Evolutionary conservation across 257 asterid genomes (phyloP), one percentile per base, ranked within the genome.

Genomic region (Salvia rosmarinus): DNA sequence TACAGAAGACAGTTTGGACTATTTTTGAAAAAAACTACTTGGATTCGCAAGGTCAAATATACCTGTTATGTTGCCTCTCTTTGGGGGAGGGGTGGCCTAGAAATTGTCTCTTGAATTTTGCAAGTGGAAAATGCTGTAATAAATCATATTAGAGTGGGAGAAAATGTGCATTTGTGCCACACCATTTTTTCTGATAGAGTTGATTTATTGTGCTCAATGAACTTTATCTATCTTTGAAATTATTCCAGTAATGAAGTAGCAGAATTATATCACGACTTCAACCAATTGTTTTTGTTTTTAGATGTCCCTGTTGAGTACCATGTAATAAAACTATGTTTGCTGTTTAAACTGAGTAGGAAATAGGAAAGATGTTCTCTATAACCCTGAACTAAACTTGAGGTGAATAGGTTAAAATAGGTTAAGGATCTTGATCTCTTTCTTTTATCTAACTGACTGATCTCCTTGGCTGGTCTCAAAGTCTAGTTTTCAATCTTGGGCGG

Each of bases 261-360:
- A 1, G 39, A 13, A 44, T 10, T 44, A 23, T 16, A 35, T 17
- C 30, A 46, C 17, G 46, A n/a, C 7, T 59, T 59, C 19, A 30
- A 10, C n/a, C 5, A 16, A 1, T 56, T 56, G 34, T 12, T 35
- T 50, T 20, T 20, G 7, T n/a, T 56, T 50, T 64, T 51, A 5
- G 19, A 34, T 6, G 9, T 43, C 39, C 21, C 14, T 14, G 20
- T 23, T 21, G 55, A 32, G 39, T 46, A 16, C 5, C 19, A 47
- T 46, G 30, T n/a, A 52, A 64, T 6, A 34, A 71, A 34, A 39
- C 44, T 39, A 13, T 23, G 6, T 32, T 30, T 60, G 10, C 37
- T 60, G 70, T 46, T 47, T 46, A 32, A 44, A 47, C 39, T 46
- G 47, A 63, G 34, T 16, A 17, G 72, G 50, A 47, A 64, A 51